Evolutionary conservation across 805 yeast genomes (phyloP).

Genomic region (Tanozyma kutaoensis): DNA sequence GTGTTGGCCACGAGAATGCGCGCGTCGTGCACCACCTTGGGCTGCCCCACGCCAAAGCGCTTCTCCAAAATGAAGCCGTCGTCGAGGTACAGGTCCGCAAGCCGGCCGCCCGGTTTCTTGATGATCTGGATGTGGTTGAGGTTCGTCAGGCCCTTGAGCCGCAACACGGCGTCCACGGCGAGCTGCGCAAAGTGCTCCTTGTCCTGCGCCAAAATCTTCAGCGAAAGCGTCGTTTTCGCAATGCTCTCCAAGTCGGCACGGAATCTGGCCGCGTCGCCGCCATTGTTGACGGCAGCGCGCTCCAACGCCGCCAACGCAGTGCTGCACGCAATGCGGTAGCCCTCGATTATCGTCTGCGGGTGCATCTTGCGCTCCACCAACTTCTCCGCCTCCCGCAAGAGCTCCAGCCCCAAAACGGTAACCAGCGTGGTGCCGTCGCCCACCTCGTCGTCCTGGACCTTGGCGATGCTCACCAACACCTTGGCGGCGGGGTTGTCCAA

Average conservation of each 20-base stretch:
- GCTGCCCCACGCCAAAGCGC: constrained; percentile 89
- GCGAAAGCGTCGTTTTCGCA: constrained; percentile 87
- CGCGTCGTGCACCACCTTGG: constrained; percentile 72
- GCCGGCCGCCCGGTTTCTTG: constrained; percentile 85
- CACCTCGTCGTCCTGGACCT: constrained; percentile 96
- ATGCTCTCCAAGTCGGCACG: constrained; percentile 70
- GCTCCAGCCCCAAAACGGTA: constrained; percentile 80
- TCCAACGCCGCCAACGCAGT: constrained; percentile 81
- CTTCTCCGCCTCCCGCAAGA: constrained; percentile 88
- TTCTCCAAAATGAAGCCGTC: constrained; percentile 92
- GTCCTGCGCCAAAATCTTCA: constrained; percentile 91
- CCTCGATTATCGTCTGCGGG: constrained; percentile 96
- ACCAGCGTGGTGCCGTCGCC: constrained; percentile 99
- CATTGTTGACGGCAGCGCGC: constrained; percentile 63
- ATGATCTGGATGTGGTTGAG: constrained; percentile 88
- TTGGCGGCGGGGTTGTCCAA: constrained; percentile 96
- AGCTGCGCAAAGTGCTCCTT: constrained; percentile 78
- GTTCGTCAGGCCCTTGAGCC: constrained; percentile 78
- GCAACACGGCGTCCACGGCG: constrained; percentile 88
- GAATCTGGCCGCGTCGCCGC: constrained; percentile 42
- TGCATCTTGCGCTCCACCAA: constrained; percentile 87
- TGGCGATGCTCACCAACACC: constrained; percentile 84
- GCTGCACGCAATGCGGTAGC: constrained; percentile 76
- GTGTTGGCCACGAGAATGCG: constrained; percentile 89
- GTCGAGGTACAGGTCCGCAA: constrained; percentile 85